phyloP scores from a whole-genome alignment of 2,329 filamentous ascomycete genomes.

The Plenodomus lindquistii region DNA sequence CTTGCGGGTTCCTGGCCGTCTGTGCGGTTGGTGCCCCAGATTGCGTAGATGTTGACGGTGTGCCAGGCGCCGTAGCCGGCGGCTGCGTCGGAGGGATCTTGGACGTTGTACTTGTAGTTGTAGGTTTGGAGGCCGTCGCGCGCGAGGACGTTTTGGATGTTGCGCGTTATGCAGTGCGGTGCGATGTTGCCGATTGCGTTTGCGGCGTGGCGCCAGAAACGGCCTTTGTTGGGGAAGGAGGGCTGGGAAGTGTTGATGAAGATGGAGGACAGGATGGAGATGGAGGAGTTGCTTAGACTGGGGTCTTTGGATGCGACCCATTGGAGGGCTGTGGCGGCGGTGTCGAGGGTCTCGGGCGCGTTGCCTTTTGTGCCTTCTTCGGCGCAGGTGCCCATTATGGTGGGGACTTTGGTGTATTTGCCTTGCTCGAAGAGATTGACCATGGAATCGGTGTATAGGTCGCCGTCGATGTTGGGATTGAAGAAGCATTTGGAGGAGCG shows the following conservation, averaged over 20 bases:
- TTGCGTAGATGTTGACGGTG: conserved; percentile 66
- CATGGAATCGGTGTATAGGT: conserved; percentile 57
- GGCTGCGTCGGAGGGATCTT: conserved; percentile 58
- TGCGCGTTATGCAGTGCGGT: conserved; percentile 67
- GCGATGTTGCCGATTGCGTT: conserved; percentile 67
- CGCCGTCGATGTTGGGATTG: conserved; percentile 55
- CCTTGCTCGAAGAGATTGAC: conserved; percentile 54
- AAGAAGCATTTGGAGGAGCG: conserved; percentile 50
- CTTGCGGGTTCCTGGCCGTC: conserved; percentile 55
- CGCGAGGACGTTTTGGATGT: conserved; percentile 52
- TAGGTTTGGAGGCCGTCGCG: conserved; percentile 54
- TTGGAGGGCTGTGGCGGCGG: conserved; percentile 53
- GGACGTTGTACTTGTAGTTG: conserved; percentile 72
- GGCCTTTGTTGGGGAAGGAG: conserved; percentile 53
- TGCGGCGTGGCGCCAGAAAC: conserved; percentile 62
- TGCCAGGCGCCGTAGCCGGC: conserved; percentile 68
- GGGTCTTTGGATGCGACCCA: conserved; percentile 66
- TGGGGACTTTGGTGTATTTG: conserved; percentile 56
- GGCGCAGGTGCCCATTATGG: conserved; percentile 60
- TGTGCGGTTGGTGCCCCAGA: conserved; percentile 67
- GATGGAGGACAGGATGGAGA: conserved; percentile 56
- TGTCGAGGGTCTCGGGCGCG: conserved; percentile 55
- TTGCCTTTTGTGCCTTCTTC: conserved; percentile 67
- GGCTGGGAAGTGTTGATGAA: conserved; percentile 56
- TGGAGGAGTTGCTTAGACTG: conserved; percentile 54